A percentile compares a stretch with the other conserved stretches of the same genome.
Evolutionary conservation across 2,329 filamentous ascomycete species (phyloP).

Genomic region (Pseudogymnoascus sp.): DNA sequence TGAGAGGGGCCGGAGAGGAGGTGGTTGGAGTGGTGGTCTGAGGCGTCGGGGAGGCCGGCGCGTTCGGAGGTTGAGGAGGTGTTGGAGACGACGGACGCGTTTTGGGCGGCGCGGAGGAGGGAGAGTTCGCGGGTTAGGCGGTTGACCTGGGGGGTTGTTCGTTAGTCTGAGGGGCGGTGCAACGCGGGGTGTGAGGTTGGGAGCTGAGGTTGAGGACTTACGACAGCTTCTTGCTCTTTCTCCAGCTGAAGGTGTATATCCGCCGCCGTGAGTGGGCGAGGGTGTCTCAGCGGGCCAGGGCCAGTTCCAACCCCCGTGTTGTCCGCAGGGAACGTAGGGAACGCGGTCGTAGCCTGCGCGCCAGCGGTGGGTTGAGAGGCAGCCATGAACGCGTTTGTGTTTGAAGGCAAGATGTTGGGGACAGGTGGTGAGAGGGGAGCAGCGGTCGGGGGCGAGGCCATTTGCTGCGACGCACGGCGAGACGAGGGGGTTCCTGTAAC

Average conservation of each 20-base stretch:
- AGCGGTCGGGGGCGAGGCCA: conserved; percentile 18
- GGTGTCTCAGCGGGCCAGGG: conserved; percentile 73
- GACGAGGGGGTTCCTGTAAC: conserved; percentile 22
- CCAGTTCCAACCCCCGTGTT: conserved; percentile 44
- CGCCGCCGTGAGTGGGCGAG: conserved; percentile 76
- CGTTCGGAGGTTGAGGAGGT: conserved; percentile 47
- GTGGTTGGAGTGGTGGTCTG: conserved; percentile 42
- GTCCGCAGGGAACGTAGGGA: conserved; percentile 20
- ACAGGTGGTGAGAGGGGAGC: conserved; percentile 19
- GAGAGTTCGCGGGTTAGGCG: conserved; percentile 83
- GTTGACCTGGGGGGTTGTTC: conserved; percentile 57
- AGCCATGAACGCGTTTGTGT: conserved; percentile 22
- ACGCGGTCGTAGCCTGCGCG: neutral
- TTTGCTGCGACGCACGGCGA: conserved; percentile 23
- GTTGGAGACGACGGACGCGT: conserved; percentile 58
- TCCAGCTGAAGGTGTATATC: conserved; percentile 86
- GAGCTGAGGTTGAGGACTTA: conserved; percentile 36
- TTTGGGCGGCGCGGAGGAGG: conserved; percentile 64
- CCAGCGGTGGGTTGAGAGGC: neutral
- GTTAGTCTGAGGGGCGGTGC: conserved; percentile 8
- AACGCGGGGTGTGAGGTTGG: neutral
- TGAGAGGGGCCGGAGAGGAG: conserved; percentile 50
- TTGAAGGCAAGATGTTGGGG: conserved; percentile 25
- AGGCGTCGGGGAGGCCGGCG: conserved; percentile 40
- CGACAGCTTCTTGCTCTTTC: conserved; percentile 91